Conservation (phyloP, 2,329 filamentous ascomycete species). For the Fusarium compactum region DNA sequence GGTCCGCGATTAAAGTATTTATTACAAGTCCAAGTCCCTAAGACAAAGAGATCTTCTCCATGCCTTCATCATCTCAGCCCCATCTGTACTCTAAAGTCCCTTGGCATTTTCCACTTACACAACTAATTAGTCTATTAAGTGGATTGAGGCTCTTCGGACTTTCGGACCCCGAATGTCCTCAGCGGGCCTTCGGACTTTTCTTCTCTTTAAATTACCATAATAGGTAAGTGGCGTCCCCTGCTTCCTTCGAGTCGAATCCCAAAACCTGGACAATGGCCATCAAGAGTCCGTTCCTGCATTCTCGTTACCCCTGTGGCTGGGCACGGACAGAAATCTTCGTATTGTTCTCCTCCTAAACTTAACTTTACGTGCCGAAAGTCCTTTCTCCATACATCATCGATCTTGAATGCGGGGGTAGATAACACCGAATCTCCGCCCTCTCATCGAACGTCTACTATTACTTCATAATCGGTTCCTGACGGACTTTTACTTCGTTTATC, state of each 20-base stretch:
- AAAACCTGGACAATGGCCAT: conserved; percentile 16
- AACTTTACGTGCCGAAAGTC: conserved; percentile 6
- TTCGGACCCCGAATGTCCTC: conserved; percentile 32
- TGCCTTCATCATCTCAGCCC: conserved; percentile 1
- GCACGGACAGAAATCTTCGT: background rate
- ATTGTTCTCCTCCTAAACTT: conserved; percentile 29
- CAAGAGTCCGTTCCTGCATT: conserved; percentile 8
- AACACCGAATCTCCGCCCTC: conserved; percentile 29
- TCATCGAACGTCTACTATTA: background rate
- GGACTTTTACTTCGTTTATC: conserved; percentile 12
- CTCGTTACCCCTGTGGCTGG: conserved; percentile 9
- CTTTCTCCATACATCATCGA: conserved; percentile 3
- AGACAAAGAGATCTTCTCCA: conserved; percentile 22
- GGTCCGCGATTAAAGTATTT: background rate
- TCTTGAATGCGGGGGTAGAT: conserved; percentile 15
- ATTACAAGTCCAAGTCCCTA: background rate
- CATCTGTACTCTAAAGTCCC: conserved; percentile 1
- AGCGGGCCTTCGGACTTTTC: conserved; percentile 22
- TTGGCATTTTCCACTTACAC: background rate
- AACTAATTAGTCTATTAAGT: conserved; percentile 8
- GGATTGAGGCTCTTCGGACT: conserved; percentile 44
- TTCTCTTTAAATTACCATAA: conserved; percentile 20
- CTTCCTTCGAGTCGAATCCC: background rate
- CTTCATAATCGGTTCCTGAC: background rate
- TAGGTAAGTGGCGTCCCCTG: background rate